Conservation (phyloP, 176 grass and related monocot species). For the Cenchrus americanus region DNA sequence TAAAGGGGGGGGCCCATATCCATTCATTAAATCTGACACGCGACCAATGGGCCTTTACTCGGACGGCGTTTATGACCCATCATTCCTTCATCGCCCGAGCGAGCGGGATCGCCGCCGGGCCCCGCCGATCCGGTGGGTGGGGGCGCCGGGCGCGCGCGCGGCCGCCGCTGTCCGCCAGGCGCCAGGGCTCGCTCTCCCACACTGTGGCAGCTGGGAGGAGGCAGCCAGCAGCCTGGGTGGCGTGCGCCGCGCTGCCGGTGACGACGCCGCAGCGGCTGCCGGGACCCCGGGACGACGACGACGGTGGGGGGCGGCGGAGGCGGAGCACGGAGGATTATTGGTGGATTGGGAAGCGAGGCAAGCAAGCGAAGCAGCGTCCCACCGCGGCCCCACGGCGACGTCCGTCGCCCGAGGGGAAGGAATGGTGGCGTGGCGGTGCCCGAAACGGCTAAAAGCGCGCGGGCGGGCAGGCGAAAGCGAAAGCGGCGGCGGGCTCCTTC, state of each 20-base stretch:
- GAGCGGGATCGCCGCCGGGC: not conserved
- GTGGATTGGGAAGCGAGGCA: constrained; percentile 33
- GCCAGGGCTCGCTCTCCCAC: too few relatives aligned
- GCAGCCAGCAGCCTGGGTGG: not conserved
- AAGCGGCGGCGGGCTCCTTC: not conserved
- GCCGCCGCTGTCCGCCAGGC: not conserved
- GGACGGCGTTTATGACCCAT: constrained; percentile 21
- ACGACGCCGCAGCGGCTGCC: too few relatives aligned
- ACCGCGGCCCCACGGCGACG: constrained; percentile 9
- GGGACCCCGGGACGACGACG: too few relatives aligned
- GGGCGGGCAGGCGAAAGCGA: constrained; percentile 5
- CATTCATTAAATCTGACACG: constrained; percentile 22
- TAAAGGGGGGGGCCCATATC: not conserved
- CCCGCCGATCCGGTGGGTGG: constrained; percentile 10
- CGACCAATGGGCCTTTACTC: constrained; percentile 44
- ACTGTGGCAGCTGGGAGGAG: too few relatives aligned
- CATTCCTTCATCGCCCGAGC: not conserved
- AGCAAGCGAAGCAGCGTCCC: not conserved
- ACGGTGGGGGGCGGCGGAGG: too few relatives aligned
- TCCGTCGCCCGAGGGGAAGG: not conserved
- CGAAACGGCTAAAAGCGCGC: constrained; percentile 16
- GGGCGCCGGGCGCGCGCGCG: not conserved
- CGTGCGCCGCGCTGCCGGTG: too few relatives aligned
- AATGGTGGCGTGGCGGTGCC: too few relatives aligned
- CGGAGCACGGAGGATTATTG: too few relatives aligned